These are phyloP conservation scores for Silene coronaria DNA, from an alignment of 179 eudicot species.

Conservation along the genomic window DNA sequence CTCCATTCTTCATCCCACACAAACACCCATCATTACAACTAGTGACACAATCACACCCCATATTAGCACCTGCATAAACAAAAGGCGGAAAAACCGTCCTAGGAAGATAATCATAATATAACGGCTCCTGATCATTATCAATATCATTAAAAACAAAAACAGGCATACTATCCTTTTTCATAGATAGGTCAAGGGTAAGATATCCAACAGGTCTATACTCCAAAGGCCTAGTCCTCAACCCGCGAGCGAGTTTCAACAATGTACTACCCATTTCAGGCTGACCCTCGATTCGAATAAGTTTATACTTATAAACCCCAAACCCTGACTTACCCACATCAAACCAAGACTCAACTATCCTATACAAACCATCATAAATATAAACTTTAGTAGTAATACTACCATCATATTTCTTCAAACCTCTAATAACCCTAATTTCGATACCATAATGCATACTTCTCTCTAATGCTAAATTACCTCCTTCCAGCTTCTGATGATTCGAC, in stretches of 20 bases:
- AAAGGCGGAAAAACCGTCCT: slow-evolving; percentile 58
- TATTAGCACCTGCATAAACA: slow-evolving; percentile 38
- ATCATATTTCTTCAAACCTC: slow-evolving; percentile 65
- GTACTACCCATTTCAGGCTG: slow-evolving; percentile 87
- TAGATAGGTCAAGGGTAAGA: slow-evolving; percentile 62
- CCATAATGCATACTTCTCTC: slow-evolving; percentile 92
- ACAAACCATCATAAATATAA: slow-evolving; percentile 94
- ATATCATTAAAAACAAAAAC: slow-evolving; percentile 67
- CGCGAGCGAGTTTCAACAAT: slow-evolving; percentile 48
- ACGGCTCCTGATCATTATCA: slow-evolving; percentile 56
- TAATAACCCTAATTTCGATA: slow-evolving; percentile 80
- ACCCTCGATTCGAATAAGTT: slow-evolving; percentile 57
- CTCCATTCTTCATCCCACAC: slow-evolving; percentile 72
- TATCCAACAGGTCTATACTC: slow-evolving; percentile 61
- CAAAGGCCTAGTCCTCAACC: slow-evolving; percentile 44
- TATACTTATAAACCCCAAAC: slow-evolving; percentile 84
- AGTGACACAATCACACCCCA: slow-evolving; percentile 63
- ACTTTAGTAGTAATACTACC: slow-evolving; percentile 69
- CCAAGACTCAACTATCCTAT: slow-evolving; percentile 61
- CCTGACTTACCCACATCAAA: slow-evolving; percentile 92
- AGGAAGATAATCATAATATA: slow-evolving; percentile 54
- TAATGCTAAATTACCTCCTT: slow-evolving; percentile 73
- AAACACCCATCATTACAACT: slow-evolving; percentile 52
- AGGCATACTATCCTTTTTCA: slow-evolving; percentile 59
- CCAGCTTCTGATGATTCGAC: slow-evolving; percentile 65